phyloP scores from a whole-genome alignment of 2,329 filamentous ascomycete species.

The Shiraia sp. region DNA sequence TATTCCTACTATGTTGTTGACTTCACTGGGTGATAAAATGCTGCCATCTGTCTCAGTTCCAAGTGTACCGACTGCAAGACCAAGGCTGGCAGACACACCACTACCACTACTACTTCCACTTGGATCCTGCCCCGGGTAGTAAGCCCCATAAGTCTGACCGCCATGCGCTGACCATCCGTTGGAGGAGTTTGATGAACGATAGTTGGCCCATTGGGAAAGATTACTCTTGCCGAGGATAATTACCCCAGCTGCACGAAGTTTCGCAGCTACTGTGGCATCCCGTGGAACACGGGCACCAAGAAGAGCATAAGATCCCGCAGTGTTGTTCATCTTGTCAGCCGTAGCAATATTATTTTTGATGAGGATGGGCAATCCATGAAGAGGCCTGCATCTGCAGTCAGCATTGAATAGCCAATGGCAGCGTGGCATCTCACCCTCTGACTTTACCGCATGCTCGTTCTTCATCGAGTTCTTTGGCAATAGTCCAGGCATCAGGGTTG shows the following conservation, averaged over 20 bases:
- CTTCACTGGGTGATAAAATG: slow-evolving; percentile 60
- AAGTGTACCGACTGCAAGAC: slow-evolving; percentile 61
- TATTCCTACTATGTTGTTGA: slow-evolving; percentile 68
- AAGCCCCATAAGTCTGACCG: slow-evolving; percentile 65
- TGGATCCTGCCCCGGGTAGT: slow-evolving; percentile 65
- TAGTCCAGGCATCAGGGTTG: slow-evolving; percentile 58
- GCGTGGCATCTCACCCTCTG: slow-evolving; percentile 45
- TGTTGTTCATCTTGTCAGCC: slow-evolving; percentile 64
- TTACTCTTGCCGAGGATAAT: slow-evolving; percentile 70
- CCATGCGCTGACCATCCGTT: slow-evolving; percentile 69
- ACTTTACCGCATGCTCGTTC: slow-evolving; percentile 53
- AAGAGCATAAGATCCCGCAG: slow-evolving; percentile 66
- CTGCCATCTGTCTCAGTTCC: slow-evolving; percentile 68
- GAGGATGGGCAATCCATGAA: slow-evolving; percentile 68
- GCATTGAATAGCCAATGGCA: background rate
- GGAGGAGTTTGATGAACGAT: slow-evolving; percentile 58
- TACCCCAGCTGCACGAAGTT: slow-evolving; percentile 63
- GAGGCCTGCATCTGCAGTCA: slow-evolving; percentile 45
- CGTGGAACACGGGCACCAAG: slow-evolving; percentile 60
- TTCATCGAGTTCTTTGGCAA: slow-evolving; percentile 54
- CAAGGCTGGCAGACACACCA: slow-evolving; percentile 62
- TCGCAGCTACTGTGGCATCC: slow-evolving; percentile 63
- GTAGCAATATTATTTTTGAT: slow-evolving; percentile 72
- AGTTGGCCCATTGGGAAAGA: slow-evolving; percentile 68
- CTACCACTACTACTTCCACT: slow-evolving; percentile 53